phyloP scores from a whole-genome alignment of 1,284 basidiomycete genomes.

The Pterula multifida region DNA sequence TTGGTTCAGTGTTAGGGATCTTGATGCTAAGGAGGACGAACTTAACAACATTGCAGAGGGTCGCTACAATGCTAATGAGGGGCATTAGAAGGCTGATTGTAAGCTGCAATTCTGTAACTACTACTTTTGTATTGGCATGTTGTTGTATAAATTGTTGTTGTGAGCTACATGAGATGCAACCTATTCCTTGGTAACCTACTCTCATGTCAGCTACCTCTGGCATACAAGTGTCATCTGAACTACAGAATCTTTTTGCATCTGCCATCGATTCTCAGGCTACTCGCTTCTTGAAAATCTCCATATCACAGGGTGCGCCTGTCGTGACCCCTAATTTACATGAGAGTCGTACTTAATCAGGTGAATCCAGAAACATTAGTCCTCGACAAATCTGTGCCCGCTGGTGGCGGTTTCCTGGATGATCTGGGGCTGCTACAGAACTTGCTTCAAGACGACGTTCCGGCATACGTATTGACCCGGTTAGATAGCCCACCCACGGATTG shows the following conservation, averaged over 20 bases:
- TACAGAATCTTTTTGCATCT: constrained; percentile 40
- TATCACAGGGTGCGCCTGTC: neutral
- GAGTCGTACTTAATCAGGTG: neutral
- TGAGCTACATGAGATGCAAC: neutral
- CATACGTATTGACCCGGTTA: constrained; percentile 60
- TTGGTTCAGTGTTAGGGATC: constrained; percentile 46
- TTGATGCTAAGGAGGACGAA: constrained; percentile 53
- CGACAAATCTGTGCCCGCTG: constrained; percentile 33
- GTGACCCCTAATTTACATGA: neutral
- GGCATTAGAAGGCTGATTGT: neutral
- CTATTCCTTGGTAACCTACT: neutral
- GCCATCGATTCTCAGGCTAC: constrained; percentile 36
- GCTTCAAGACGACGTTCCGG: constrained; percentile 47
- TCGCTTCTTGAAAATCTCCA: constrained; percentile 57
- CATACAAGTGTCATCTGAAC: constrained; percentile 41
- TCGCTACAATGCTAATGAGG: constrained; percentile 16
- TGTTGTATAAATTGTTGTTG: neutral
- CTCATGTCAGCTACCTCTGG: constrained; percentile 62
- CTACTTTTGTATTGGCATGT: neutral
- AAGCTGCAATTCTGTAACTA: neutral
- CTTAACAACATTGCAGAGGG: constrained; percentile 39
- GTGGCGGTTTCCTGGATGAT: constrained; percentile 46
- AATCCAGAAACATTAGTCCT: constrained; percentile 57
- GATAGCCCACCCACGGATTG: constrained; percentile 52
- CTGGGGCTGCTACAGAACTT: constrained; percentile 41